A percentile compares a stretch with the other conserved stretches of the same genome.
Evolutionary conservation across 2,329 filamentous ascomycete species (phyloP).

Genomic region (Colletotrichum lentis): DNA sequence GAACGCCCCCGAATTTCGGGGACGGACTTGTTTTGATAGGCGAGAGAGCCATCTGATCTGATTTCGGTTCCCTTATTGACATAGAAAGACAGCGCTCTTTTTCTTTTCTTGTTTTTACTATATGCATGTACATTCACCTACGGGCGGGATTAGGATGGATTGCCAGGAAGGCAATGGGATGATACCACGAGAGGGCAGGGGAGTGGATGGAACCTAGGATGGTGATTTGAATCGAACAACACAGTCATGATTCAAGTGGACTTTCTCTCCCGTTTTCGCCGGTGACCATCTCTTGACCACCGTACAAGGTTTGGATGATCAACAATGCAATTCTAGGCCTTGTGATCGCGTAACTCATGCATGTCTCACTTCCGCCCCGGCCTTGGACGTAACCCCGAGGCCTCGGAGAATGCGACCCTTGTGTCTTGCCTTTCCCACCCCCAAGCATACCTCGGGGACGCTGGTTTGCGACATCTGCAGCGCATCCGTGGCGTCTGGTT

Average conservation of each 20-base stretch:
- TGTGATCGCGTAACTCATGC: conserved; percentile 25
- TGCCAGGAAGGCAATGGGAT: conserved; percentile 8
- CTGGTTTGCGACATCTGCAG: conserved; percentile 12
- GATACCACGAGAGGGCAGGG: conserved; percentile 16
- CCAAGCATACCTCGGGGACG: neutral
- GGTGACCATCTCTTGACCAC: neutral
- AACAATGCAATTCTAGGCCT: neutral
- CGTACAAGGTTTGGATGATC: neutral
- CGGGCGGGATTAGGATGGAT: neutral
- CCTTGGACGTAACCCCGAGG: neutral
- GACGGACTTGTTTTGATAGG: neutral
- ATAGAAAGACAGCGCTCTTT: conserved; percentile 30
- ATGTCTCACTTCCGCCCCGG: conserved; percentile 28
- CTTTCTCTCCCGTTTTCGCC: neutral
- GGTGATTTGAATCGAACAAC: conserved; percentile 5
- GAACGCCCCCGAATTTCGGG: conserved; percentile 33
- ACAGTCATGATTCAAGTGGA: conserved; percentile 7
- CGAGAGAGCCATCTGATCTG: neutral
- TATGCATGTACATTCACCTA: conserved; percentile 18
- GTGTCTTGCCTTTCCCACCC: neutral
- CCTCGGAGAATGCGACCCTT: neutral
- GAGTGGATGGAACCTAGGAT: conserved; percentile 5
- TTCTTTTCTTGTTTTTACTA: neutral
- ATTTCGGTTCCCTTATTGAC: neutral
- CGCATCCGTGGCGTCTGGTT: conserved; percentile 24